phyloP scores from a whole-genome alignment of 257 asterid genomes.

The Fraxinus cuspidata region DNA sequence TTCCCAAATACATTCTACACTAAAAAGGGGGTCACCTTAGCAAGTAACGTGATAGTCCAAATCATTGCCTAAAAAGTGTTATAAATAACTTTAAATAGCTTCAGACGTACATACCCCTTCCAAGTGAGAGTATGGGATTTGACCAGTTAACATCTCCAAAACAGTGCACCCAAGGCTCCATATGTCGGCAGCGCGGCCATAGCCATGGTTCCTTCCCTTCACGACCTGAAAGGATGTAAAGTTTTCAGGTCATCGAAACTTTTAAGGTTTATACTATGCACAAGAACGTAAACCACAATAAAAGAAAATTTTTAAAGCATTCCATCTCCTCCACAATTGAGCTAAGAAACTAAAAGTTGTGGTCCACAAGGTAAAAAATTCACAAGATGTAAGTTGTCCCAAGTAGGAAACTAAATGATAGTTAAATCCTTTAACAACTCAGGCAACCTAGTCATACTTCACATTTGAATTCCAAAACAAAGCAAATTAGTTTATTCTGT shows the following conservation, averaged over 20 bases:
- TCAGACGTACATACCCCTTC: slow-evolving; percentile 54
- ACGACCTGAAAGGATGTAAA: slow-evolving; percentile 45
- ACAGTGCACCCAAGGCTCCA: slow-evolving; percentile 78
- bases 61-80: slow-evolving; percentile 6
- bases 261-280: slow-evolving; percentile 4
- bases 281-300: slow-evolving; percentile 6
- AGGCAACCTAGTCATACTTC: slow-evolving; percentile 1
- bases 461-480: slow-evolving; percentile 2
- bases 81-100: slow-evolving; percentile 1
- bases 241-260: slow-evolving; percentile 22
- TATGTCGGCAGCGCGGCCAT: slow-evolving; percentile 61
- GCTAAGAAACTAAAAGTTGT: neutral
- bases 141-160: slow-evolving; percentile 64
- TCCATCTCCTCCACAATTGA: neutral
- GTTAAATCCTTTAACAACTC: neutral
- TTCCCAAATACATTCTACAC: no score
- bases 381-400: neutral
- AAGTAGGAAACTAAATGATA: neutral
- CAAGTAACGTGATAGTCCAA: neutral
- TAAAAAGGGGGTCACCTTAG: neutral
- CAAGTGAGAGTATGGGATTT: slow-evolving; percentile 63
- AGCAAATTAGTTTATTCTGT: neutral
- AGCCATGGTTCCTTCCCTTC: slow-evolving; percentile 50
- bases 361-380: neutral
- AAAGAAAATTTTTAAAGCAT: neutral